Evolutionary conservation across 306 rosid genomes (phyloP).

Genomic region (Medicago ruthenica): DNA sequence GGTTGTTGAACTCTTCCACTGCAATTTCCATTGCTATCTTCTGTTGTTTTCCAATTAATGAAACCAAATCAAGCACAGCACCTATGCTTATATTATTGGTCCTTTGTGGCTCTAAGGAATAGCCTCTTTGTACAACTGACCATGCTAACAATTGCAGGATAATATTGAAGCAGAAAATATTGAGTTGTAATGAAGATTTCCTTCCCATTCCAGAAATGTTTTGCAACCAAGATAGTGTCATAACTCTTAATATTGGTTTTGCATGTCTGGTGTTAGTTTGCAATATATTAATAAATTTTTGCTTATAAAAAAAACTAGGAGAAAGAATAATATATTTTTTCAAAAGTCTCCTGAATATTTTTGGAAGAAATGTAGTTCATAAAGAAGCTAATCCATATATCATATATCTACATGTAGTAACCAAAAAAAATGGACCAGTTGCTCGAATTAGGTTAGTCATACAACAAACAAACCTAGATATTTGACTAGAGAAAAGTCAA

Average conservation of each 20-base stretch:
- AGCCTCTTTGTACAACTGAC: neutral
- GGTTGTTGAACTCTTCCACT: slow-evolving; percentile 46
- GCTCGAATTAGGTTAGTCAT: neutral
- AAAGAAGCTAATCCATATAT: neutral
- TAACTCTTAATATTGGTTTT: neutral
- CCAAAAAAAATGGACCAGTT: neutral
- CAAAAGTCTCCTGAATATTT: neutral
- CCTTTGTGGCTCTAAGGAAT: slow-evolving; percentile 9
- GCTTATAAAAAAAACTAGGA: too few relatives aligned
- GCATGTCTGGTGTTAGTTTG: too few relatives aligned
- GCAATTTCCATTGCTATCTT: slow-evolving; percentile 61
- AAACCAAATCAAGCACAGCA: slow-evolving; percentile 49
- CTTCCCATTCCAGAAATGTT: neutral
- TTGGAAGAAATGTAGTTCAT: neutral
- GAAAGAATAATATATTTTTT: neutral
- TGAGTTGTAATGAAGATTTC: neutral
- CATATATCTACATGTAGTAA: neutral
- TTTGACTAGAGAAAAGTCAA: slow-evolving; percentile 10
- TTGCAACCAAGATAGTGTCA: neutral
- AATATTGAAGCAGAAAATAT: slow-evolving; percentile 1
- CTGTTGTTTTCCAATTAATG: slow-evolving; percentile 55
- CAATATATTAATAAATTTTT: too few relatives aligned
- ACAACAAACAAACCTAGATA: neutral
- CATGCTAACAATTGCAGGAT: slow-evolving; percentile 24
- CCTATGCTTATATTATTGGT: slow-evolving; percentile 45